Base-by-base conservation (phyloP, 73 alveolate species). In the Stentor coeruleus region DNA sequence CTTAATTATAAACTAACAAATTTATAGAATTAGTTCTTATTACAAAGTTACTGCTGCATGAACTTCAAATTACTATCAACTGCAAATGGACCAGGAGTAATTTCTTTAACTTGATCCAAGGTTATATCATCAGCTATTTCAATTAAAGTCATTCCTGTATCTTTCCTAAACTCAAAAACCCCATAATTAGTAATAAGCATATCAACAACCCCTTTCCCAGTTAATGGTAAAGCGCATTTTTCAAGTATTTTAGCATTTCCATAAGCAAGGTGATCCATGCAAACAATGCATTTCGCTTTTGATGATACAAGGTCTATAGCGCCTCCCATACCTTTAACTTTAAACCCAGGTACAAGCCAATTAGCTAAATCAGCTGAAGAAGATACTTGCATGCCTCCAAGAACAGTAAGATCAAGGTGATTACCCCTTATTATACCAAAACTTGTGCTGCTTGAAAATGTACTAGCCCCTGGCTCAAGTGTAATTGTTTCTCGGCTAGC, bases 321-420 rank as follows among this genome's bases (percentile, higher is more conserved):
- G 49, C 98, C 98, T 66, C 98, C 98, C 96, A 90, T 89, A 41
- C 98, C 98, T 80, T 90, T 94, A 20, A 95, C 98, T 93, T 92
- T 82, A 87, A 92, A 93, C 57, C 98, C 98, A 38, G 99, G 99
- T 77, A 96, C 94, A 76, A 96, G 92, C 99, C 99, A 96, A 81
- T 96, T 96, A 73, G 99, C 98, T 30, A 96, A 87, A 77, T 96
- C 99, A 14, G 98, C 98, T 11, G 83, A 42, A 74, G 88, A 86
- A 31, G 95, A 84, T 1, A 96, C 98, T 90, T 96, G 87, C 79
- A 94, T 77, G 36, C 95, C 98, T 74, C 98, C 98, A 4, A 94
- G 87, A 60, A 94, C 86, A 35, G 98, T 89, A 73, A 94, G 59
- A 81, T 94, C 98, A 82, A 94, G 79, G 79, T 94, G 95, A n/a